Conservation (phyloP, 176 grass and related monocot species). For the Aegilops tauschii region DNA sequence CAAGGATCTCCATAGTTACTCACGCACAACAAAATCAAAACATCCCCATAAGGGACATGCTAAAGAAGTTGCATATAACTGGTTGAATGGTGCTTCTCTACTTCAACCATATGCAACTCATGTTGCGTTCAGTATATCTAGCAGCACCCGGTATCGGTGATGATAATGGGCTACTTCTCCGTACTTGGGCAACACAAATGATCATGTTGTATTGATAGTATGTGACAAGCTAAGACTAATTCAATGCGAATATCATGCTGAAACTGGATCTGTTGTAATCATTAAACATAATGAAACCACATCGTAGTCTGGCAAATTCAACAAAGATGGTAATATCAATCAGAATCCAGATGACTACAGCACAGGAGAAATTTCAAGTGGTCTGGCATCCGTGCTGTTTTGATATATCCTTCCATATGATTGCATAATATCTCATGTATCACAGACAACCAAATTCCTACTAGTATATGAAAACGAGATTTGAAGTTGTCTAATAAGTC, state of each 20-base stretch:
- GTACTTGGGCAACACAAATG: not conserved
- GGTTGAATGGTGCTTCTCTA: not conserved
- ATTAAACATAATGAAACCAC: not conserved
- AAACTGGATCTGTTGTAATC: not conserved
- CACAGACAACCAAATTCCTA: not conserved
- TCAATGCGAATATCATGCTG: not conserved
- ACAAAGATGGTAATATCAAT: not conserved
- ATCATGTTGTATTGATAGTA: not conserved
- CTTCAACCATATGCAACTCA: not conserved
- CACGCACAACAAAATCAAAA: constrained; percentile 14
- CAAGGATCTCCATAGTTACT: not conserved
- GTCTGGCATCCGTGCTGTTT: not conserved
- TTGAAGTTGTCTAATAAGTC: not conserved
- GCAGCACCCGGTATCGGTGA: not conserved
- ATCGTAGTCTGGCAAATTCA: not conserved
- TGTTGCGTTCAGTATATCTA: not conserved
- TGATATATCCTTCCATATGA: not conserved
- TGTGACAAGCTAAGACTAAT: not conserved
- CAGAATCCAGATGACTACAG: not conserved
- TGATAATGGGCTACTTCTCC: not conserved
- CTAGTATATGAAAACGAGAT: not conserved
- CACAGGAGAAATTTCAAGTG: not conserved
- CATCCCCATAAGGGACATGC: not conserved
- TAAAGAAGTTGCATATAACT: not conserved
- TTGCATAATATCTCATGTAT: not conserved